Percentiles rank a stretch among this genome's conserved stretches.
Evolutionary conservation across 2,329 filamentous ascomycete species (phyloP).

Genomic region (Seiridium unicorne): DNA sequence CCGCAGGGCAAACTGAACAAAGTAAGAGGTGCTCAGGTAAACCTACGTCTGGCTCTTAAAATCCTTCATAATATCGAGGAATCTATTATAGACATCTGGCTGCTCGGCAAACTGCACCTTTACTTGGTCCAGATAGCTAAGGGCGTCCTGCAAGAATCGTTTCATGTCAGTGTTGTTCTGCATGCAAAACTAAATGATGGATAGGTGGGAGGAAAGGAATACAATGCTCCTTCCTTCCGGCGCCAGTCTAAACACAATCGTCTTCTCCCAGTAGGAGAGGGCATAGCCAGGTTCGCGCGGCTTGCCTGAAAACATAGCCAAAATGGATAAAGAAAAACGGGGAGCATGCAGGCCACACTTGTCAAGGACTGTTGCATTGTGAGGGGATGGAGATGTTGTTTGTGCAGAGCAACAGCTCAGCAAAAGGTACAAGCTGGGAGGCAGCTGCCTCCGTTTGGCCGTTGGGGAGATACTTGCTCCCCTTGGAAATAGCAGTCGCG

Average conservation of each 20-base stretch:
- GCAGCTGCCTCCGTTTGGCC: too few relatives aligned
- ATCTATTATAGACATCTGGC: constrained; percentile 94
- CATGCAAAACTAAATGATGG: too few relatives aligned
- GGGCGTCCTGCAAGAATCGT: constrained; percentile 53
- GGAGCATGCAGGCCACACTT: background rate
- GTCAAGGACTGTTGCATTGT: background rate
- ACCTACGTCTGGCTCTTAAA: constrained; percentile 95
- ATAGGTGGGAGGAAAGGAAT: background rate
- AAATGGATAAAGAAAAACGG: background rate
- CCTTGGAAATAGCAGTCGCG: too few relatives aligned
- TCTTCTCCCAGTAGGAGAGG: background rate
- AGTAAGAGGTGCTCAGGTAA: background rate
- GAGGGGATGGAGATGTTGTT: too few relatives aligned
- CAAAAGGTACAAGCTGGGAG: too few relatives aligned
- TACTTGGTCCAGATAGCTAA: constrained; percentile 96
- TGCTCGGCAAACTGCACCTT: constrained; percentile 98
- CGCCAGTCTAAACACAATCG: background rate
- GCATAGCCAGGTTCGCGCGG: background rate
- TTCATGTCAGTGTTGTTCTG: constrained; percentile 20
- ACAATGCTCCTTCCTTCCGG: background rate
- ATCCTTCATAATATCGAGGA: constrained; percentile 99
- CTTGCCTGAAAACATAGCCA: background rate
- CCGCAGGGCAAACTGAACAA: background rate
- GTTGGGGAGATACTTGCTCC: too few relatives aligned
- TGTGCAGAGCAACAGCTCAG: too few relatives aligned